Conservation (phyloP, 176 grass and related monocot species). For the Carex cristatella region DNA sequence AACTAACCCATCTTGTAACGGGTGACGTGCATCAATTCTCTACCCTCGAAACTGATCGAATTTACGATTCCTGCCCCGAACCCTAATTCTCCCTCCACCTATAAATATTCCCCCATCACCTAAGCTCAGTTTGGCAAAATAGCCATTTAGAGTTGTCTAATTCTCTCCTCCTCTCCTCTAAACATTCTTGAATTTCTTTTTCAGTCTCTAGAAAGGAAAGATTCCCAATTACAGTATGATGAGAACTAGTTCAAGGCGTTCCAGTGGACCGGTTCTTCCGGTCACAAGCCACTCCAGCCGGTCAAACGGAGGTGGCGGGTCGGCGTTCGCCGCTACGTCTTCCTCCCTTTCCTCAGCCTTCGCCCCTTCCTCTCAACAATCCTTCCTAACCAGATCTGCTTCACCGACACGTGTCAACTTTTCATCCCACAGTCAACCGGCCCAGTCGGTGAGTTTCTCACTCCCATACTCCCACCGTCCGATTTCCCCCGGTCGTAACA, state of each 20-base stretch:
- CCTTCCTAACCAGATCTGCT: conserved; percentile 15
- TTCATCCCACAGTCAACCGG: not conserved
- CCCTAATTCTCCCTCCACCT: conserved; percentile 7
- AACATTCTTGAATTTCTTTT: not conserved
- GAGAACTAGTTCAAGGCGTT: not conserved
- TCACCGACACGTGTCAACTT: conserved; percentile 25
- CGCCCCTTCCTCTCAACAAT: not conserved
- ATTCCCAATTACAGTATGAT: not conserved
- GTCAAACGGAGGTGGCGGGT: not conserved
- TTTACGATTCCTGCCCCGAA: conserved; percentile 11
- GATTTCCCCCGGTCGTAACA: not conserved
- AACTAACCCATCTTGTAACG: conserved; percentile 8
- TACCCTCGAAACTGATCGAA: not conserved
- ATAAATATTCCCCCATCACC: conserved; percentile 26
- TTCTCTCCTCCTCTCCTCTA: not conserved
- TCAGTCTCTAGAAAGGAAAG: not conserved
- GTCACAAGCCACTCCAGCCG: not conserved
- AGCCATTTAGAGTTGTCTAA: not conserved
- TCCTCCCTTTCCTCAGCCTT: not conserved
- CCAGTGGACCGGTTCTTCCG: conserved; percentile 8
- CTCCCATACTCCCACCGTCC: not conserved
- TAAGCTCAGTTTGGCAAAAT: conserved; percentile 30
- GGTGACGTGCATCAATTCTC: not conserved
- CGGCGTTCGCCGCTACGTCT: conserved; percentile 14
- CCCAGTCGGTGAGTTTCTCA: not conserved